Conservation (phyloP, 2,329 filamentous ascomycete genomes). For the Myriosclerotinia scirpicola region DNA sequence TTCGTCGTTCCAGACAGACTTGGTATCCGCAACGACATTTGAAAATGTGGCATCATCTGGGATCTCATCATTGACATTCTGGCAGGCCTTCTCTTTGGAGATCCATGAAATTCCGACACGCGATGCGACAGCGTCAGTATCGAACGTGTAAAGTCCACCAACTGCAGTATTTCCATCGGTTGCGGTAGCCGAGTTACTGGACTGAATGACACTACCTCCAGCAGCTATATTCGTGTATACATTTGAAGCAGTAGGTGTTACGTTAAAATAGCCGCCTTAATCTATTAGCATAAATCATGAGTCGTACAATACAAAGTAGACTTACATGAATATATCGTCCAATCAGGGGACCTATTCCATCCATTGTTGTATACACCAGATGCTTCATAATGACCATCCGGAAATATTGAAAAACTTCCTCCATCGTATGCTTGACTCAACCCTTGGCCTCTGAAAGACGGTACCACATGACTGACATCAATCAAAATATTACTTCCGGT, state of each 20-base stretch:
- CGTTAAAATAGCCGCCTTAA: constrained; percentile 35
- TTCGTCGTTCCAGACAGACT: constrained; percentile 21
- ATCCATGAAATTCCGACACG: constrained; percentile 53
- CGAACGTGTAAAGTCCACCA: constrained; percentile 46
- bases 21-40: constrained; percentile 39
- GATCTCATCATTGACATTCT: constrained; percentile 48
- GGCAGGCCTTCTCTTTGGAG: constrained; percentile 49
- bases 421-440: constrained; percentile 62
- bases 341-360: constrained; percentile 63
- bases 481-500: constrained; percentile 31
- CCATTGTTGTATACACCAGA: constrained; percentile 51
- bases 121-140: constrained; percentile 46
- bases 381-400: constrained; percentile 26
- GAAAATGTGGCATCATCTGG: constrained; percentile 45
- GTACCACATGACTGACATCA: constrained; percentile 53
- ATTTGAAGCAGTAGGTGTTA: constrained; percentile 27
- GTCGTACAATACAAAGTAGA: constrained; percentile 38
- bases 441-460: constrained; percentile 59
- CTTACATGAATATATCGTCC: constrained; percentile 62
- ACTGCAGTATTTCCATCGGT: constrained; percentile 4
- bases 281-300: constrained; percentile 13
- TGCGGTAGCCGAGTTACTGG: background rate
- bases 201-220: constrained; percentile 34
- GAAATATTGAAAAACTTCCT: constrained; percentile 55
- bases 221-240: constrained; percentile 39